A percentile compares a stretch with the other conserved stretches of the same genome.
These are phyloP conservation scores for Arachnopeziza araneosa DNA, from an alignment of 2,329 filamentous ascomycete genomes.

Conservation along the genomic window DNA sequence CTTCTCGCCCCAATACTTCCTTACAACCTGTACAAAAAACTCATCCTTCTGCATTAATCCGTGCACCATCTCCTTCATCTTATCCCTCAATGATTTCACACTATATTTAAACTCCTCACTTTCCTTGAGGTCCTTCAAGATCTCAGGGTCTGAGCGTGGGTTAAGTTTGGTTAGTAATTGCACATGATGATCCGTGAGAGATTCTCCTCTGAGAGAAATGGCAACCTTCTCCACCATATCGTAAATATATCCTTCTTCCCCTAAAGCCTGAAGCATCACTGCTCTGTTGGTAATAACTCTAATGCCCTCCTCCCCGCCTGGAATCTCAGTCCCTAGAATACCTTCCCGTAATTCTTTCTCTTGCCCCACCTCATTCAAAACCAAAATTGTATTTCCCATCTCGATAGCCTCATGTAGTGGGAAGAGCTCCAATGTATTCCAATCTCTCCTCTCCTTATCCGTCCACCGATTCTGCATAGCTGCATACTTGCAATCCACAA, in stretches of 20 bases:
- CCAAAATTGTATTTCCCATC: neutral
- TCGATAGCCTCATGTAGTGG: conserved; percentile 9
- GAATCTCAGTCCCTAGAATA: neutral
- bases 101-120: conserved; percentile 5
- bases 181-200: conserved; percentile 2
- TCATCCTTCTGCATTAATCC: neutral
- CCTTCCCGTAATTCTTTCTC: neutral
- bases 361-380: neutral
- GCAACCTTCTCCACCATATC: conserved; percentile 2
- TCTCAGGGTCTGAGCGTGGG: neutral
- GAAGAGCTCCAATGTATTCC: conserved; percentile 7
- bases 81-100: neutral
- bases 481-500: conserved; percentile 3
- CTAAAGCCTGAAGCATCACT: neutral
- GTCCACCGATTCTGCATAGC: neutral
- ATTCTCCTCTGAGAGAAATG: neutral
- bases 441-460: conserved; percentile 6
- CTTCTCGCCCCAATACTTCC: neutral
- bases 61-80: conserved; percentile 3
- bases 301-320: neutral
- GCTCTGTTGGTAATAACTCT: neutral
- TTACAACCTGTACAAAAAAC: conserved; percentile 1
- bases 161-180: neutral
- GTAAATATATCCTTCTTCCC: conserved; percentile 5
- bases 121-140: neutral